Evolutionary conservation across 2,329 filamentous ascomycete genomes (phyloP).

Genomic region (Diaporthe citriasiana): DNA sequence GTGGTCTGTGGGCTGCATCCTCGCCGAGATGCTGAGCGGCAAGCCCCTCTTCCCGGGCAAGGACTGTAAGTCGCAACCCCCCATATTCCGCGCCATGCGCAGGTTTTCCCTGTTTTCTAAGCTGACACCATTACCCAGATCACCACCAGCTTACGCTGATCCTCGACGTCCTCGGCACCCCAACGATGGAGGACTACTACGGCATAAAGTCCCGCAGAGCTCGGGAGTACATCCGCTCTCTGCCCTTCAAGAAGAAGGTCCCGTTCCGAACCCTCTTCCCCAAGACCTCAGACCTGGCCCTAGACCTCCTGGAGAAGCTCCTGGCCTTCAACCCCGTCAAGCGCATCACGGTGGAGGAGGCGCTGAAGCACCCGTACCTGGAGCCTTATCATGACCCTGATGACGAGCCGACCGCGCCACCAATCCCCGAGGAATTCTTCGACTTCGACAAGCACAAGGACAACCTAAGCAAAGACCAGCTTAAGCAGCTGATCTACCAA

Average conservation of each 20-base stretch:
- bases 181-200: conserved; percentile 99
- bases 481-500: conserved; percentile 97
- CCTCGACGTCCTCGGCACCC: conserved; percentile 95
- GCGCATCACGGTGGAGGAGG: conserved; percentile 97
- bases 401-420: conserved; percentile 95
- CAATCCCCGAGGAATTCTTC: conserved; percentile 99
- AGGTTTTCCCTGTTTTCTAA: not conserved
- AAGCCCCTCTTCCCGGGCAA: conserved; percentile 99
- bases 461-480: conserved; percentile 95
- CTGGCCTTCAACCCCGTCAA: conserved; percentile 99
- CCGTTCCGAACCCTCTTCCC: conserved; percentile 97
- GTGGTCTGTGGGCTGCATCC: conserved; percentile 98
- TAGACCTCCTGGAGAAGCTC: conserved; percentile 95
- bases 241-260: conserved; percentile 99
- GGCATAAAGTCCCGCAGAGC: conserved; percentile 99
- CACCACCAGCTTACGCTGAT: conserved; percentile 98
- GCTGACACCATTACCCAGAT: conserved; percentile 66
- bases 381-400: conserved; percentile 99
- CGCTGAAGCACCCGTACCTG: conserved; percentile 96
- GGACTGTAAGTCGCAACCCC: conserved; percentile 79
- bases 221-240: conserved; percentile 96
- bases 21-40: conserved; percentile 98
- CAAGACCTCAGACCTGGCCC: conserved; percentile 96
- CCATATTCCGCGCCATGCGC: not conserved
- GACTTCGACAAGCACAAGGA: conserved; percentile 99